These are phyloP conservation scores for Symbiotaphrina buchneri DNA, from an alignment of 495 filamentous ascomycete species.

Conservation along the genomic window DNA sequence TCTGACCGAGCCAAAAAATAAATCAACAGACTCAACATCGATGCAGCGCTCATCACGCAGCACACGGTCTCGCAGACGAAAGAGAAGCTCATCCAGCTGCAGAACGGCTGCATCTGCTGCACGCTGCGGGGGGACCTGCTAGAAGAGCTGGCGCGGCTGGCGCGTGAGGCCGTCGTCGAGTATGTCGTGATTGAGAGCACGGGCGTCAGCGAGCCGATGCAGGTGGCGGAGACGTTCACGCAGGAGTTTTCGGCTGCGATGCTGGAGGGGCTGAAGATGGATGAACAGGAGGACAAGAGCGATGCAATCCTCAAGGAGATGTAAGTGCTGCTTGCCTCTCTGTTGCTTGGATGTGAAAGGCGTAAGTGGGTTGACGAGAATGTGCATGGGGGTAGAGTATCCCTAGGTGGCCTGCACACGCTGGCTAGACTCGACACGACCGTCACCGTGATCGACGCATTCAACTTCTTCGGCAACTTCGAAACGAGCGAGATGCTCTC, in stretches of 20 bases:
- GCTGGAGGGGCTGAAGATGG: slow-evolving; percentile 18
- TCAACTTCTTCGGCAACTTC: slow-evolving; percentile 32
- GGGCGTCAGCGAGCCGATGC: slow-evolving; percentile 38
- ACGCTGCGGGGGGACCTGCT: slow-evolving; percentile 34
- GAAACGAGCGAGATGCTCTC: slow-evolving; percentile 31
- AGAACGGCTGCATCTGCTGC: slow-evolving; percentile 41
- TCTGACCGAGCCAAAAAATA: too few species aligned
- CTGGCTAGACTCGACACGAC: slow-evolving; percentile 33
- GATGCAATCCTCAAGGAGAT: slow-evolving; percentile 17
- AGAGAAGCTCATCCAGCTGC: slow-evolving; percentile 33
- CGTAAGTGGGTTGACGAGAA: too few species aligned
- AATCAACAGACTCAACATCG: slow-evolving; percentile 28
- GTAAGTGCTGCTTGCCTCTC: slow-evolving; percentile 8
- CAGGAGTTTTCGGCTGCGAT: slow-evolving; percentile 22
- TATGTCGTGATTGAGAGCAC: slow-evolving; percentile 38
- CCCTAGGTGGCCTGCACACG: slow-evolving; percentile 24
- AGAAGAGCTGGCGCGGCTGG: slow-evolving; percentile 25
- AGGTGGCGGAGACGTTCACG: slow-evolving; percentile 38
- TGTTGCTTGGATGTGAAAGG: background rate
- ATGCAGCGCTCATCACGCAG: slow-evolving; percentile 26
- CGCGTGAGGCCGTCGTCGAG: slow-evolving; percentile 23
- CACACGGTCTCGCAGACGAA: slow-evolving; percentile 26
- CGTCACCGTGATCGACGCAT: slow-evolving; percentile 33
- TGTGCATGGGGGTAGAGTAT: too few species aligned
- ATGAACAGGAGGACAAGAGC: slow-evolving; percentile 14